A percentile compares a stretch with the other conserved stretches of the same genome.
These are phyloP conservation scores for Atalantia buxifolia DNA, from an alignment of 345 rosid genomes.

Conservation along the genomic window DNA sequence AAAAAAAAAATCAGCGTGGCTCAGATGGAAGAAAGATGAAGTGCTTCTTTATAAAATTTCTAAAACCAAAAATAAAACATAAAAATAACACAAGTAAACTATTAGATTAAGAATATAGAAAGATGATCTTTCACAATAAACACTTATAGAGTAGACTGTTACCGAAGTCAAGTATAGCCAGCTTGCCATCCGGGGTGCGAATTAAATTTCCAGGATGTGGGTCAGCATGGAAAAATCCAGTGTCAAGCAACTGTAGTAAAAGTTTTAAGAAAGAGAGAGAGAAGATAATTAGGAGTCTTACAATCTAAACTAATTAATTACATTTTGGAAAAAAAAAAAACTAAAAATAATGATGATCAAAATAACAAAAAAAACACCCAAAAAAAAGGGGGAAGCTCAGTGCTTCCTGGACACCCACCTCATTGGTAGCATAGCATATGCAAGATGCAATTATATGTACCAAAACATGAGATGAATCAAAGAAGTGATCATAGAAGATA, in stretches of 20 bases:
- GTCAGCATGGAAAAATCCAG: slow-evolving; percentile 98
- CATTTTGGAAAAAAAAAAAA: neutral
- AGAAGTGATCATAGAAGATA: neutral
- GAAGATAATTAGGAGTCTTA: neutral
- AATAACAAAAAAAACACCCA: too few species aligned
- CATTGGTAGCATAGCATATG: neutral
- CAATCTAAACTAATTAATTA: neutral
- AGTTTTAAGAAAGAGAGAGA: neutral
- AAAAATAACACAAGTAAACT: neutral
- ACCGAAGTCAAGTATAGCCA: slow-evolving; percentile 97
- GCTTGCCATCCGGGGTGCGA: slow-evolving; percentile 96
- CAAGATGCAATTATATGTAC: neutral
- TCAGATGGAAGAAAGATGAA: neutral
- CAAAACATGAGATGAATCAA: neutral
- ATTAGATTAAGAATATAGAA: neutral
- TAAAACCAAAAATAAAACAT: neutral
- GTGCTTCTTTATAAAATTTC: neutral
- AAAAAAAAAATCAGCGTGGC: neutral
- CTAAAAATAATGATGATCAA: too few species aligned
- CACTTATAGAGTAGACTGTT: slow-evolving; percentile 26
- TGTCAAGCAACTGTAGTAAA: slow-evolving; percentile 76
- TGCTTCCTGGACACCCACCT: neutral
- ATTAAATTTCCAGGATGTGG: slow-evolving; percentile 99
- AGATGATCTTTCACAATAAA: slow-evolving; percentile 15
- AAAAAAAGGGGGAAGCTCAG: neutral